Evolutionary conservation across 768 basidiomycete species (phyloP).

Genomic region (Rhodotorula diobovata): DNA sequence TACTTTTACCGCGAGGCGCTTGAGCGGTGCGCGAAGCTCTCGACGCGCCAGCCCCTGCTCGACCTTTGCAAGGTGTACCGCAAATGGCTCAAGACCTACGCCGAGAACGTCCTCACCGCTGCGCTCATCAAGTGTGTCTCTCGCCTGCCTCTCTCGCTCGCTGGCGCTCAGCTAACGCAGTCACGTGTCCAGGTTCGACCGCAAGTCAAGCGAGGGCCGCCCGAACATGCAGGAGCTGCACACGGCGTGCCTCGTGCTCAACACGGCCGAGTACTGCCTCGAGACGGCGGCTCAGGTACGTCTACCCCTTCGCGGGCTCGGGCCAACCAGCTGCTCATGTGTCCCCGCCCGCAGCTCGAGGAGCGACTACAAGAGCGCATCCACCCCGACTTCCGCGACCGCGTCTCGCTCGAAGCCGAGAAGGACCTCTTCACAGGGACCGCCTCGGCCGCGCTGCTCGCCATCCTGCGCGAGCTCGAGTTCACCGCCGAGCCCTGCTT

Average conservation of each 20-base stretch:
- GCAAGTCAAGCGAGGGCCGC: constrained; percentile 74
- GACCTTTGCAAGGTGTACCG: constrained; percentile 76
- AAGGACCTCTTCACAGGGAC: constrained; percentile 83
- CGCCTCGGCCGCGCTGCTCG: constrained; percentile 74
- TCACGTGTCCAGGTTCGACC: constrained; percentile 42
- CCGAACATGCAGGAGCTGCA: constrained; percentile 69
- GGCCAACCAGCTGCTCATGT: background rate
- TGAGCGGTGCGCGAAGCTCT: constrained; percentile 87
- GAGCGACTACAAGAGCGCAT: constrained; percentile 83
- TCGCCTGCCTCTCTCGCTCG: background rate
- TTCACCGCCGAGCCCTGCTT: constrained; percentile 73
- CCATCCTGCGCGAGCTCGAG: constrained; percentile 80
- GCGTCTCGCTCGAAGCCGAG: constrained; percentile 75
- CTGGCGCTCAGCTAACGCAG: background rate
- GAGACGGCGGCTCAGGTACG: constrained; percentile 78
- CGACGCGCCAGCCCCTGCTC: constrained; percentile 73
- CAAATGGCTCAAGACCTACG: constrained; percentile 92
- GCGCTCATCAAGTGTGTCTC: constrained; percentile 64
- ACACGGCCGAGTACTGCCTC: constrained; percentile 96
- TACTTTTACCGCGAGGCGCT: constrained; percentile 94
- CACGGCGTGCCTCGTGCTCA: constrained; percentile 82
- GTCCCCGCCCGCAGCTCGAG: constrained; percentile 61
- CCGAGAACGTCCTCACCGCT: constrained; percentile 84
- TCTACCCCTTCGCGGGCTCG: background rate
- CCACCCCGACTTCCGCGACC: constrained; percentile 67